Conservation (phyloP, 73 alveolate species). For the Uronychia binucleata region DNA sequence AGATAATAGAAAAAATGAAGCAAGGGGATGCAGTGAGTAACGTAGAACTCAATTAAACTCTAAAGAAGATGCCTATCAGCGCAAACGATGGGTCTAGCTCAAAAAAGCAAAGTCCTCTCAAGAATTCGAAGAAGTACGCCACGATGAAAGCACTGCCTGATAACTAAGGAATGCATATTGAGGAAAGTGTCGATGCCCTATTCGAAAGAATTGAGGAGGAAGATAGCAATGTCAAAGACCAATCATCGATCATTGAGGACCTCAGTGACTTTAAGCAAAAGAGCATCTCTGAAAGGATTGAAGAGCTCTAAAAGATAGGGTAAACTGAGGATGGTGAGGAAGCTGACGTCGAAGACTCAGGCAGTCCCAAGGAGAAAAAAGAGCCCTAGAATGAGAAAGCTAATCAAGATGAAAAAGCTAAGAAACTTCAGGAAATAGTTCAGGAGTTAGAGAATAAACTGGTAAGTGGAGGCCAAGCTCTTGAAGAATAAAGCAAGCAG, state of each 20-base stretch:
- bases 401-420: slow-evolving; percentile 41
- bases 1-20: background rate
- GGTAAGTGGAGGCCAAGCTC: slow-evolving; percentile 55
- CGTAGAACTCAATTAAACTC: background rate
- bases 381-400: slow-evolving; percentile 61
- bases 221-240: background rate
- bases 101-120: background rate
- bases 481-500: slow-evolving; percentile 39
- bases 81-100: slow-evolving; percentile 4
- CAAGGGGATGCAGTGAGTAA: background rate
- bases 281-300: slow-evolving; percentile 77
- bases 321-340: slow-evolving; percentile 31
- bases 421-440: slow-evolving; percentile 65
- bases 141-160: background rate
- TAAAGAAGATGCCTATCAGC: background rate
- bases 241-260: background rate
- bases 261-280: background rate
- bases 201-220: background rate
- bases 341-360: slow-evolving; percentile 13
- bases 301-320: slow-evolving; percentile 54
- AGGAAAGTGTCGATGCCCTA: background rate
- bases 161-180: slow-evolving; percentile 1
- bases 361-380: slow-evolving; percentile 58
- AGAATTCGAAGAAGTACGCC: background rate
- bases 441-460: slow-evolving; percentile 64